Conservation (phyloP, 148 eudicot species). For the Chenopodium quinoa region DNA sequence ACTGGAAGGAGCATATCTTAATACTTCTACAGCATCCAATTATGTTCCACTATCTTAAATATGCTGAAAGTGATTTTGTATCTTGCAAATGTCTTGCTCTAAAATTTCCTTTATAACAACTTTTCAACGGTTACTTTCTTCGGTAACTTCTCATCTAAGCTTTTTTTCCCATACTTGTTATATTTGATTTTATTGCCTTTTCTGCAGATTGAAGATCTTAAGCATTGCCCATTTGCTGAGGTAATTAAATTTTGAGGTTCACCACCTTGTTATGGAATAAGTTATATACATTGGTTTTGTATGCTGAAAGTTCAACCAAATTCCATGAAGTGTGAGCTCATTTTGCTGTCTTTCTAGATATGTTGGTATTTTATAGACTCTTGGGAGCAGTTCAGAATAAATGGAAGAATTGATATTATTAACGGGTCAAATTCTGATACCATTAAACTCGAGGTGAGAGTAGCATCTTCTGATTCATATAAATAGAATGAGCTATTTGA, state of each 20-base stretch:
- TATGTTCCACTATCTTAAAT: no score
- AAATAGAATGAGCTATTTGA: not conserved
- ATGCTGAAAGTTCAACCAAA: not conserved
- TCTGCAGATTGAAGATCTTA: slow-evolving; percentile 82
- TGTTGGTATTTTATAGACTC: slow-evolving; percentile 92
- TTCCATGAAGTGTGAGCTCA: slow-evolving; percentile 9
- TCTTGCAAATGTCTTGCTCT: not conserved
- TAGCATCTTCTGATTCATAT: not conserved
- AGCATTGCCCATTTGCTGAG: slow-evolving; percentile 82
- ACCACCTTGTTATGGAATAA: not conserved
- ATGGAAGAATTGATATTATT: slow-evolving; percentile 67
- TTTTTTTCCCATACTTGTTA: not conserved
- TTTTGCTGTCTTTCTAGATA: slow-evolving; percentile 43
- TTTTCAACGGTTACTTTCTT: not conserved
- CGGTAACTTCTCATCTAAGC: not conserved
- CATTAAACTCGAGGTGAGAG: slow-evolving; percentile 60
- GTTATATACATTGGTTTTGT: not conserved
- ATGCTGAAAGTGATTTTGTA: not conserved
- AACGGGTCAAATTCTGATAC: slow-evolving; percentile 62
- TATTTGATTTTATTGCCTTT: not conserved
- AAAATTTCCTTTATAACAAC: not conserved
- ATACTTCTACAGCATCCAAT: not conserved
- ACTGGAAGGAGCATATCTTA: not conserved
- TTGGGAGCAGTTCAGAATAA: slow-evolving; percentile 90
- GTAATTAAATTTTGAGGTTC: slow-evolving; percentile 35